Base-by-base conservation (phyloP, 352 stramenopile species). In the Globisporangium mamillatum region DNA sequence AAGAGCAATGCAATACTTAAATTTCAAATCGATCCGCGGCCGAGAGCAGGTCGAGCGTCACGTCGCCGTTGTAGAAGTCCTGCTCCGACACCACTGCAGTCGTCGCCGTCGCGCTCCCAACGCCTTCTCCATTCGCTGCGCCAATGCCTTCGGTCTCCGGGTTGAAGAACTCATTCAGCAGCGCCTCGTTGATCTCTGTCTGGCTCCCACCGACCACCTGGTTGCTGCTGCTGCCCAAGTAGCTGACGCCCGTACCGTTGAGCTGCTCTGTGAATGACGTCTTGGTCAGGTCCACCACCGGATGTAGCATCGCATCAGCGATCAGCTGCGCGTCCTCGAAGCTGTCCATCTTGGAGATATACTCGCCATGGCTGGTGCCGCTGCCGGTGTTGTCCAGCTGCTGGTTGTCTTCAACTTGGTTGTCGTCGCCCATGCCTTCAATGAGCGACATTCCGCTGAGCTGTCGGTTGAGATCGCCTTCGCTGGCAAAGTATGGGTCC, bases 1-100 rank as follows among this genome's bases (percentile, higher is more conserved):
- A 34, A 61, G 34, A 48, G 54, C 56, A 60, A 55, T 8, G 18
- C 32, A 54, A 44, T 48, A 63, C 59, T 77, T 79, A 88, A 59
- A 88, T 88, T 59, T 88, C 80, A 73, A 86, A 88, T 58, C 75
- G 75, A 53, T 84, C 72, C n/a, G 75, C 72, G 24, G 70, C 63
- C 56, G 74, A 75, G 48, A 88, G 67, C 48, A 84, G 64, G 63
- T 84, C 78, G 54, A 84, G 73, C 27, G 77, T 69, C 18, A 84
- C 67, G 65, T 77, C 48, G 27, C 62, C 64, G 68, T 75, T 88
- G 71, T 88, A 88, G 44, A 88, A 88, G 32, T 88, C 80, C 36
- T 86, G 80, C 55, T 75, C 80, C 38, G 80, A 82, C 70, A 88
- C 77, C 44, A 52, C 44, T 5, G 18, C n/a, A 8, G 44, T 52